These are phyloP conservation scores for Coffea eugenioides DNA, from an alignment of 257 asterid species.

Conservation along the genomic window DNA sequence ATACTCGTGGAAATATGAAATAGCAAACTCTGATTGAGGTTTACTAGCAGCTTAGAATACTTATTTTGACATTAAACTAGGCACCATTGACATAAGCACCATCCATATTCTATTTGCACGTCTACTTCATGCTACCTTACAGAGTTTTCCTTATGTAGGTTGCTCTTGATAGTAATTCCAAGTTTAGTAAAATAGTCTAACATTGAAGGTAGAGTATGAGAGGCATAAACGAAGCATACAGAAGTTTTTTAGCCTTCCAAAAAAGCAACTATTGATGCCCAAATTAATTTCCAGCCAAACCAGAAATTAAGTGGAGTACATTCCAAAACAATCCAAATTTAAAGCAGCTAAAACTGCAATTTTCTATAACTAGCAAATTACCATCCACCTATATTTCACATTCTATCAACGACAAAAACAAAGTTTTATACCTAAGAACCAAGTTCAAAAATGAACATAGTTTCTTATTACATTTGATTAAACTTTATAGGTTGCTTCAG, in stretches of 20 bases:
- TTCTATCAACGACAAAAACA: not conserved
- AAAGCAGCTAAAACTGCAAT: not conserved
- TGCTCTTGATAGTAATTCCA: too few species aligned
- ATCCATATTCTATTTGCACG: too few species aligned
- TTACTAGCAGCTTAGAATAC: not conserved
- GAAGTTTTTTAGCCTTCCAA: too few species aligned
- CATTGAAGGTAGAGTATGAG: too few species aligned
- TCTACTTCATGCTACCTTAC: too few species aligned
- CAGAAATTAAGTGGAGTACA: not conserved
- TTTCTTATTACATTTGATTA: not conserved
- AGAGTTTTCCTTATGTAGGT: too few species aligned
- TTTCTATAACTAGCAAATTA: not conserved
- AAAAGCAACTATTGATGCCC: too few species aligned
- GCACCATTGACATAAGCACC: too few species aligned
- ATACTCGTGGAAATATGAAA: not conserved
- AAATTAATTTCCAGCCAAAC: not conserved
- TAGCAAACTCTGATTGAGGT: not conserved
- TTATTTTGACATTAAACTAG: not conserved
- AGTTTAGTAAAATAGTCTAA: too few species aligned
- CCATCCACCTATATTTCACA: not conserved
- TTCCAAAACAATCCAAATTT: not conserved
- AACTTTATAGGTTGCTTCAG: not conserved
- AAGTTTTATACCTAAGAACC: not conserved
- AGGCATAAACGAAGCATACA: too few species aligned
- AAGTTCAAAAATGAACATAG: not conserved